Evolutionary conservation across 768 basidiomycete species (phyloP).

Genomic region (Daedalea quercina): DNA sequence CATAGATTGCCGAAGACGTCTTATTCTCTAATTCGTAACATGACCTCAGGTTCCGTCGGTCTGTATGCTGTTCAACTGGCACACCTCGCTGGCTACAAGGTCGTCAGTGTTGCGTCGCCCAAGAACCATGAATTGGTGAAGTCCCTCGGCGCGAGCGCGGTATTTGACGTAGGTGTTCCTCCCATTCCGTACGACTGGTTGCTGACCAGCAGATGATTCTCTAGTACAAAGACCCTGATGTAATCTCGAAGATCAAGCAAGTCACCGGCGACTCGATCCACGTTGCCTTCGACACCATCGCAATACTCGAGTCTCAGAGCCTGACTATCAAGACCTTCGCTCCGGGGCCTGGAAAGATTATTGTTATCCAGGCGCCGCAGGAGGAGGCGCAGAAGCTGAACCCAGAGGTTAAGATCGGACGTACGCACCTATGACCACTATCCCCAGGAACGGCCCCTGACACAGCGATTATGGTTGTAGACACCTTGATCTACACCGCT

Average conservation of each 20-base stretch:
- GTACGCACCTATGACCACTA: not conserved
- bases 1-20: not conserved
- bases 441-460: not conserved
- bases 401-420: not conserved
- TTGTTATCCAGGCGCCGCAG: not conserved
- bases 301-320: constrained; percentile 1
- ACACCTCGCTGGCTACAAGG: constrained; percentile 20
- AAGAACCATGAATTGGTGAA: constrained; percentile 29
- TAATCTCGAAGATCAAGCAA: constrained; percentile 20
- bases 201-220: not conserved
- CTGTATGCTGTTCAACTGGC: constrained; percentile 21
- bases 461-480: constrained; percentile 13
- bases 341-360: constrained; percentile 4
- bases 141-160: constrained; percentile 27
- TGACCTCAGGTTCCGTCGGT: constrained; percentile 25
- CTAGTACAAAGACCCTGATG: constrained; percentile 23
- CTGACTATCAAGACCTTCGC: constrained; percentile 3
- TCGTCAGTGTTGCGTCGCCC: constrained; percentile 25
- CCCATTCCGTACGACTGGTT: not conserved
- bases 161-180: constrained; percentile 16
- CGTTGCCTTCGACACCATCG: constrained; percentile 12
- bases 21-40: not conserved
- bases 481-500: constrained; percentile 16
- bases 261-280: constrained; percentile 20
- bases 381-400: not conserved